Evolutionary conservation across 192 early-diverging fungal genomes (phyloP), one percentile per base, ranked within the genome.

Genomic region (Backusella psychrophila): DNA sequence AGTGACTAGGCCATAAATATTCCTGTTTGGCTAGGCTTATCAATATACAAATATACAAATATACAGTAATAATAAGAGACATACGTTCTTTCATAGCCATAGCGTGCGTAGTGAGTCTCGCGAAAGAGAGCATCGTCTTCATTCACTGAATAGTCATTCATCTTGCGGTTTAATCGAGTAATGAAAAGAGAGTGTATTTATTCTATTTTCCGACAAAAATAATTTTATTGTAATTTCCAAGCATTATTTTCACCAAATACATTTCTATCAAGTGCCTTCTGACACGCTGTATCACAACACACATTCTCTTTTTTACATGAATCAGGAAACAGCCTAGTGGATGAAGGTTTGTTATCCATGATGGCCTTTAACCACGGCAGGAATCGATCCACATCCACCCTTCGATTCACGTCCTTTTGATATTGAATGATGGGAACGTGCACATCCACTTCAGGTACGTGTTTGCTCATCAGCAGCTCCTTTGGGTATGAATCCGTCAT

Each of bases 41-140:
- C 12, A 75, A 41, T 31, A 72, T 6, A 71, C 35, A 7, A 29
- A n/a, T 4, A 35, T 9, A 33, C 33, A 33, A 33, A 33, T 33
- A 33, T 33, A 33, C 9, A 6, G 36, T 46, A 23, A 14, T 46
- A 52, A 71, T 23, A 31, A 53, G 19, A 19, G 66, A 0, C 66
- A 72, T 75, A 81, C 80, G 80, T 81, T 75, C 80, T 44, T 53
- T 81, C 80, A 67, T 74, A 77, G 2, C 80, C 80, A 71, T 71
- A 81, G 8, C 80, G 68, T 34, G 80, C 76, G 56, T 78, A 81
- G 39, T 81, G 80, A 0, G 80, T 81, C 71, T 81, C 80, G 26
- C 65, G 53, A 71, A 77, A 81, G 21, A 81, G 41, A 21, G 66
- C 26, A 39, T 81, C 80, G 56, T 78, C 80, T 63, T 63, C 56